Evolutionary conservation across 345 rosid species (phyloP).

Genomic region (Camelina hispida): DNA sequence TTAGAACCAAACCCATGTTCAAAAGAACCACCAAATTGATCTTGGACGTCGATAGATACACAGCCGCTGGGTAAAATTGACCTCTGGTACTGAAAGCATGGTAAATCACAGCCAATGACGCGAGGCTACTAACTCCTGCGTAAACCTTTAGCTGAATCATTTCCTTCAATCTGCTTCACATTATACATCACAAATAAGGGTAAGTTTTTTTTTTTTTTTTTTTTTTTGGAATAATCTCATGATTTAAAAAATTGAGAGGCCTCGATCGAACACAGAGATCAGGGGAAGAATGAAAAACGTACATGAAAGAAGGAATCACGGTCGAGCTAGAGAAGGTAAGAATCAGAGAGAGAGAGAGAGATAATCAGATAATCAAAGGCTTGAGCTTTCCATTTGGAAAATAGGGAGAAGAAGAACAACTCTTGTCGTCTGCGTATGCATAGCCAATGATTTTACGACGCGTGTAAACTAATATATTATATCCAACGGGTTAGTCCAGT

Average conservation of each 20-base stretch:
- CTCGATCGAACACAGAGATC: background rate
- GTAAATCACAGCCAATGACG: conserved; percentile 62
- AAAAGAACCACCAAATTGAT: conserved; percentile 76
- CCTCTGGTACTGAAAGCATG: conserved; percentile 85
- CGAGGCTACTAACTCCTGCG: conserved; percentile 66
- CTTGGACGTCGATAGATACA: conserved; percentile 86
- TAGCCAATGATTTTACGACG: background rate
- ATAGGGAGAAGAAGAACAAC: background rate
- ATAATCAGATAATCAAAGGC: background rate
- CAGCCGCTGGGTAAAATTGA: conserved; percentile 92
- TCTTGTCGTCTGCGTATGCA: background rate
- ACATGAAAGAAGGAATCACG: background rate
- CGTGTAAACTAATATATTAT: no score
- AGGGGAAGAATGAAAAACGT: background rate
- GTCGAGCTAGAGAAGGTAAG: background rate
- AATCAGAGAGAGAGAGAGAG: background rate
- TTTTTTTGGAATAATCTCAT: background rate
- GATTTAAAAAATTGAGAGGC: background rate
- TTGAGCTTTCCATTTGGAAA: background rate
- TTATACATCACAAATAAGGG: conserved; percentile 2
- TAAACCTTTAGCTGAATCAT: conserved; percentile 86
- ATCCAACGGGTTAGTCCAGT: background rate
- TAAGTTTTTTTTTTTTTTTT: background rate
- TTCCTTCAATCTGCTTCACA: conserved; percentile 26
- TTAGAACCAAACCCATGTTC: conserved; percentile 84